A percentile compares a stretch with the other conserved stretches of the same genome.
These are phyloP conservation scores for Pichia phayaonensis DNA, from an alignment of 805 yeast species.

Conservation along the genomic window DNA sequence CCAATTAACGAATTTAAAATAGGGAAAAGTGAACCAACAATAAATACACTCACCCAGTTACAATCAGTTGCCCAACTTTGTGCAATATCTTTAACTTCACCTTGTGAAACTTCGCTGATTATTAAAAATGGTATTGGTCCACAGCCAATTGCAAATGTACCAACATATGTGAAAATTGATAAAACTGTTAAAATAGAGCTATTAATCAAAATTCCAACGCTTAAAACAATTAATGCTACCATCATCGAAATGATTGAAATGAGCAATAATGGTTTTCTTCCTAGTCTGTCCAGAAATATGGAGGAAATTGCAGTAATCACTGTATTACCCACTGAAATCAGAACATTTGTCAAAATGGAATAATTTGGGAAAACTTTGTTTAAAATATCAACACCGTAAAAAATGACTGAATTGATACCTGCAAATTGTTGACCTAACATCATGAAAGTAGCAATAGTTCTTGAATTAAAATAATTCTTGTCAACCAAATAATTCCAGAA, in stretches of 20 bases:
- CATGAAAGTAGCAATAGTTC: slow-evolving; percentile 59
- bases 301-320: slow-evolving; percentile 70
- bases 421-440: slow-evolving; percentile 84
- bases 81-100: slow-evolving; percentile 72
- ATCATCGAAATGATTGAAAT: slow-evolving; percentile 65
- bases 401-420: slow-evolving; percentile 88
- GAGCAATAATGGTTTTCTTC: slow-evolving; percentile 68
- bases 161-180: slow-evolving; percentile 67
- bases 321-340: slow-evolving; percentile 69
- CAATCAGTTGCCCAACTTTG: slow-evolving; percentile 89
- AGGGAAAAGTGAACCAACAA: slow-evolving; percentile 79
- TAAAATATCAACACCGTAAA: slow-evolving; percentile 85
- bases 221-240: slow-evolving; percentile 51
- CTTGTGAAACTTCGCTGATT: slow-evolving; percentile 82
- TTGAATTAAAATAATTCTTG: slow-evolving; percentile 47
- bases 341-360: slow-evolving; percentile 66
- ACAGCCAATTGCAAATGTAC: slow-evolving; percentile 81
- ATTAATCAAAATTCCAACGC: slow-evolving; percentile 50
- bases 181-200: slow-evolving; percentile 45
- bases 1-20: slow-evolving; percentile 57
- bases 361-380: slow-evolving; percentile 62
- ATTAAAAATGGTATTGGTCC: slow-evolving; percentile 95
- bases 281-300: slow-evolving; percentile 62
- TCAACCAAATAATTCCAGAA: slow-evolving; percentile 41
- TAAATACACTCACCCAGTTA: slow-evolving; percentile 87